Conservation (phyloP, 495 filamentous ascomycete genomes). For the Corynascus novoguineensis region DNA sequence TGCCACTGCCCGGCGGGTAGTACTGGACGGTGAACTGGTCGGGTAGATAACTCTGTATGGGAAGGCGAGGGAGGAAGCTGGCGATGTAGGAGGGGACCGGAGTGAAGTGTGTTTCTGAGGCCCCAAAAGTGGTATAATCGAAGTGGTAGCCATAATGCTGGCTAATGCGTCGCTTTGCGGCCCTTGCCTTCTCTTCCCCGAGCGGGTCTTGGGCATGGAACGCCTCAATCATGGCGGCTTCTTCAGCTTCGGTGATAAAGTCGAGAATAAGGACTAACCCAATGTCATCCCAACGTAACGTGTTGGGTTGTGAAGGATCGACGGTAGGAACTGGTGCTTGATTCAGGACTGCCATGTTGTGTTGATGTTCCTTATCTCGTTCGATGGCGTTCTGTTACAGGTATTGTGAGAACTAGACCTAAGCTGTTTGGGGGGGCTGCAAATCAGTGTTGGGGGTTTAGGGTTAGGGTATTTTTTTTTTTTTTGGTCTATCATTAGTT, state of each 20-base stretch:
- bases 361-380: no score
- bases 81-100: slow-evolving; percentile 27
- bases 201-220: slow-evolving; percentile 22
- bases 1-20: slow-evolving; percentile 32
- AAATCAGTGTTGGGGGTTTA: no score
- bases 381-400: no score
- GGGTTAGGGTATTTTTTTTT: no score
- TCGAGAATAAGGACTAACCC: slow-evolving; percentile 27
- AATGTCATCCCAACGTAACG: slow-evolving; percentile 22
- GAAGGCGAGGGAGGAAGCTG: slow-evolving; percentile 23
- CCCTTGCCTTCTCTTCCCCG: background rate
- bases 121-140: slow-evolving; percentile 34
- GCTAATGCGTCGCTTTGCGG: slow-evolving; percentile 20
- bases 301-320: slow-evolving; percentile 20
- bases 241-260: slow-evolving; percentile 27
- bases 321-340: background rate
- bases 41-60: slow-evolving; percentile 20
- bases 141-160: slow-evolving; percentile 33
- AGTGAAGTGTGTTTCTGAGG: slow-evolving; percentile 19
- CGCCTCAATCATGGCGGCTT: slow-evolving; percentile 24
- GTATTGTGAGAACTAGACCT: no score
- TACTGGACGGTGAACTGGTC: slow-evolving; percentile 35
- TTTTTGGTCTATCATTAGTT: no score
- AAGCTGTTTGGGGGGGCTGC: no score
- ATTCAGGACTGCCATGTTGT: background rate